Evolutionary conservation across 2,329 filamentous ascomycete genomes (phyloP), one percentile per base, ranked within the genome.

Genomic region (Tolypocladium tropicale): DNA sequence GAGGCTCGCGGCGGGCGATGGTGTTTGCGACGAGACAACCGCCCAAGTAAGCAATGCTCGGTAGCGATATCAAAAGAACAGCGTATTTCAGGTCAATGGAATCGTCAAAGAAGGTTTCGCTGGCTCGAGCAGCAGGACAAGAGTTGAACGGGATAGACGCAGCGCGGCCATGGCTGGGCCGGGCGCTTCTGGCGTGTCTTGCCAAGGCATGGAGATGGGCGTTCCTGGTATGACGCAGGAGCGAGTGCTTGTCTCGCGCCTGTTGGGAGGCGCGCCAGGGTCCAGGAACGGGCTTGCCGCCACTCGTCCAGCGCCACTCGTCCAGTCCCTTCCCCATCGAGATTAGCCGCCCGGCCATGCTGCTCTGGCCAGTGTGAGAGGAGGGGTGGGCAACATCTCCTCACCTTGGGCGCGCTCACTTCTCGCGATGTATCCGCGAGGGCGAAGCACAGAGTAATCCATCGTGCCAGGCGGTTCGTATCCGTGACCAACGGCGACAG

Each of bases 211-310:
- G 41, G 33, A 32, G n/a, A 53, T 21, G 48, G 28, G 46, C 16
- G 39, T 18, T 52, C 21, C 52, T 48, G 55, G 54, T 48, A 58
- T 57, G 58, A 58, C 54, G 59, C 60, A 61, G 55, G 58, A 60
- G 54, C 30, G 56, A 60, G 53, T 54, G 48, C 49, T 53, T 43
- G 30, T 30, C 54, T 39, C 34, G 54, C 48, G 43, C 37, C 39
- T 28, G 25, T 9, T 39, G 53, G 53, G 53, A 53, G 55, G 51
- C 30, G 57, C 53, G 57, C 53, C 55, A 41, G 53, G 56, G 57
- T 43, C 49, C 57, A 57, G 57, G 53, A 57, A 57, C 53, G 28
- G 52, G 37, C 28, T 39, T 21, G 30, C 39, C 39, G 21, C 34
- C 6, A 10, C 21, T 18, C 28, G 30, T 23, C 33, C 33, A 52